Evolutionary conservation across 2,329 filamentous ascomycete genomes (phyloP).

Genomic region (Penicillium corylophilum): DNA sequence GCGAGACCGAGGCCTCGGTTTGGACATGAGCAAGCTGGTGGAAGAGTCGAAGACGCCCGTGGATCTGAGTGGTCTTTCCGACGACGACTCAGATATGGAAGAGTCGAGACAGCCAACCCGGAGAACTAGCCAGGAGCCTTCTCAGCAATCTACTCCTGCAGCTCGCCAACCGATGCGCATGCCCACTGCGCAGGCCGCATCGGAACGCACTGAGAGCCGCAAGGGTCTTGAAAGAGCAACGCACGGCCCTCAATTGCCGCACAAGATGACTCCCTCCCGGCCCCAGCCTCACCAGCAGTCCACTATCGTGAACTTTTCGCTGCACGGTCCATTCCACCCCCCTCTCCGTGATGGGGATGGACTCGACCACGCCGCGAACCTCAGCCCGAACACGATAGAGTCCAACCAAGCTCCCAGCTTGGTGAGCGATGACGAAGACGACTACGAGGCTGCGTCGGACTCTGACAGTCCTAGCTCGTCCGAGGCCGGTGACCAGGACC

Average conservation of each 20-base stretch:
- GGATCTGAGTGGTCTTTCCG: conserved; percentile 40
- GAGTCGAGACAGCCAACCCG: conserved; percentile 28
- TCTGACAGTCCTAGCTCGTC: conserved; percentile 55
- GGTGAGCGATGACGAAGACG: conserved; percentile 72
- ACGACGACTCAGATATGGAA: conserved; percentile 40
- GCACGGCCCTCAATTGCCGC: conserved; percentile 42
- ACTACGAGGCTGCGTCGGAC: conserved; percentile 69
- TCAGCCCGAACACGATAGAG: conserved; percentile 67
- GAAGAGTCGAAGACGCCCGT: conserved; percentile 52
- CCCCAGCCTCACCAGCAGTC: conserved; percentile 30
- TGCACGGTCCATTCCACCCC: conserved; percentile 43
- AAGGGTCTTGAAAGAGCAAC: conserved; percentile 52
- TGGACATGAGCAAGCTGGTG: conserved; percentile 60
- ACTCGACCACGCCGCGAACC: conserved; percentile 47
- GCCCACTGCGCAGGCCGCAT: conserved; percentile 53
- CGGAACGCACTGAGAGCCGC: conserved; percentile 56
- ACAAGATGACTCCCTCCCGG: conserved; percentile 39
- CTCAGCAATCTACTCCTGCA: conserved; percentile 25
- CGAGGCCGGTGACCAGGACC: conserved; percentile 55
- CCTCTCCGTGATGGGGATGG: conserved; percentile 49
- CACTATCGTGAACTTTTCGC: conserved; percentile 31
- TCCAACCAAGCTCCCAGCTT: conserved; percentile 77
- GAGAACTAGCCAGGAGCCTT: conserved; percentile 15
- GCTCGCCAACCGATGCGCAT: conserved; percentile 57
- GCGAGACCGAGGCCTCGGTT: conserved; percentile 59